These are phyloP conservation scores for Cyberlindnera meyerae DNA, from an alignment of 805 yeast species.

Conservation along the genomic window DNA sequence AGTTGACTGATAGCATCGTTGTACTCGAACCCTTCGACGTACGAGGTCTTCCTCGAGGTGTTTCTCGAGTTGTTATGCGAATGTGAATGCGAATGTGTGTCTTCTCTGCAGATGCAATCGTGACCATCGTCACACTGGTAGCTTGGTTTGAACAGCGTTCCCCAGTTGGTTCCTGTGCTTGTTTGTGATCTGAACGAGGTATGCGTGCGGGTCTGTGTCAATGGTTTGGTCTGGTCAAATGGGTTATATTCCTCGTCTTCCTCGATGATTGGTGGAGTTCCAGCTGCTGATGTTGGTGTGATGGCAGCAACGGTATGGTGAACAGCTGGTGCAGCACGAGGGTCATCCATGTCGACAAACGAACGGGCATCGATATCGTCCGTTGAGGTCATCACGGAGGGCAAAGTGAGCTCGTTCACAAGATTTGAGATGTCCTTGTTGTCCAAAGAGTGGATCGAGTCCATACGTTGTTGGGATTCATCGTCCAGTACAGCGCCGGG, in stretches of 20 bases:
- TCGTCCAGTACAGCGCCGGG: too few species aligned
- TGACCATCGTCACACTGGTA: conserved; percentile 13
- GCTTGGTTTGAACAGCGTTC: conserved; percentile 12
- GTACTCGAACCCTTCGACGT: conserved; percentile 13
- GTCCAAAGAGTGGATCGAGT: conserved; percentile 12
- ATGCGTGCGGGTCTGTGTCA: conserved; percentile 5
- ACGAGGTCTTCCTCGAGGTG: background rate
- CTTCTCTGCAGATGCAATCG: conserved; percentile 16
- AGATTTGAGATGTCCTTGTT: conserved; percentile 10
- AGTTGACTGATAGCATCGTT: conserved; percentile 16
- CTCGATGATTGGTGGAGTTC: background rate
- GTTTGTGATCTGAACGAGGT: background rate
- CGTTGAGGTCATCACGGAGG: conserved; percentile 13
- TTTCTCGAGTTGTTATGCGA: background rate
- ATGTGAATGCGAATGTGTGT: conserved; percentile 7
- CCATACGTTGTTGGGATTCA: conserved; percentile 5
- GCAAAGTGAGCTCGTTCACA: conserved; percentile 14
- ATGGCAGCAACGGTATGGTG: too few species aligned
- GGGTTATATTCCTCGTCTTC: conserved; percentile 6
- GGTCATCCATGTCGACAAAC: conserved; percentile 14
- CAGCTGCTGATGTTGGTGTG: background rate
- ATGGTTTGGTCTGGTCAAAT: background rate
- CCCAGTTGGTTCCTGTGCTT: conserved; percentile 6
- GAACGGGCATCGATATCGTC: conserved; percentile 22
- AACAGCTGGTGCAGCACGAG: conserved; percentile 1